These are phyloP conservation scores for Grosmannia serpens DNA, from an alignment of 2,329 filamentous ascomycete genomes.

Conservation along the genomic window DNA sequence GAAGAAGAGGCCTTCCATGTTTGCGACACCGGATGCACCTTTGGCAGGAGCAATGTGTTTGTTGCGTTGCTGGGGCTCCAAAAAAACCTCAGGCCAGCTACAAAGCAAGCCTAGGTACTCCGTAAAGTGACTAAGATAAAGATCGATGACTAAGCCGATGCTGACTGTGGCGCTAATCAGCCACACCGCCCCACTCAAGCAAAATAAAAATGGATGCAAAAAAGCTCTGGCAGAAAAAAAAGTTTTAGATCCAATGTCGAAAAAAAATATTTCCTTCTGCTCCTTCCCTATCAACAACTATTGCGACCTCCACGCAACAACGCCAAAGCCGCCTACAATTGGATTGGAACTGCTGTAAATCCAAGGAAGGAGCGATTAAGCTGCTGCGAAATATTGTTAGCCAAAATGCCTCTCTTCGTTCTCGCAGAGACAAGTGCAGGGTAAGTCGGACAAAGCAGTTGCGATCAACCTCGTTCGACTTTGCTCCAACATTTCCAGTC, in stretches of 20 bases:
- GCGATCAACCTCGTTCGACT: background rate
- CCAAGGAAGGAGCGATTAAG: background rate
- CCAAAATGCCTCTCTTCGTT: constrained; percentile 78
- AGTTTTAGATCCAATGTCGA: constrained; percentile 10
- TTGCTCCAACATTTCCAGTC: constrained; percentile 1
- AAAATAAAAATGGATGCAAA: constrained; percentile 4
- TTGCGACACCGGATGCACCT: constrained; percentile 14
- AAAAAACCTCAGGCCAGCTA: constrained; percentile 1
- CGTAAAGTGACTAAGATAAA: background rate
- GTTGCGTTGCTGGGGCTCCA: constrained; percentile 4
- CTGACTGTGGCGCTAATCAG: background rate
- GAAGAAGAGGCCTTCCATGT: constrained; percentile 87
- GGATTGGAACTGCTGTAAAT: background rate
- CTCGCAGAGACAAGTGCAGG: constrained; percentile 84
- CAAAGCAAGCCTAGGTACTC: background rate
- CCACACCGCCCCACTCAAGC: background rate
- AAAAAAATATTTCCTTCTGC: constrained; percentile 12
- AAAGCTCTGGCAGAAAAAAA: constrained; percentile 15
- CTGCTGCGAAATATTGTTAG: background rate
- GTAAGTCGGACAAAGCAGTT: constrained; percentile 33
- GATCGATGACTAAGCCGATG: background rate
- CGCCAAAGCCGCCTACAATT: background rate
- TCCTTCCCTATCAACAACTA: constrained; percentile 6
- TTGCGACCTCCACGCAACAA: constrained; percentile 5
- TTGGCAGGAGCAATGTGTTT: constrained; percentile 5